Conservation (phyloP, 352 stramenopile genomes). For the Saprolegnia parasitica region DNA sequence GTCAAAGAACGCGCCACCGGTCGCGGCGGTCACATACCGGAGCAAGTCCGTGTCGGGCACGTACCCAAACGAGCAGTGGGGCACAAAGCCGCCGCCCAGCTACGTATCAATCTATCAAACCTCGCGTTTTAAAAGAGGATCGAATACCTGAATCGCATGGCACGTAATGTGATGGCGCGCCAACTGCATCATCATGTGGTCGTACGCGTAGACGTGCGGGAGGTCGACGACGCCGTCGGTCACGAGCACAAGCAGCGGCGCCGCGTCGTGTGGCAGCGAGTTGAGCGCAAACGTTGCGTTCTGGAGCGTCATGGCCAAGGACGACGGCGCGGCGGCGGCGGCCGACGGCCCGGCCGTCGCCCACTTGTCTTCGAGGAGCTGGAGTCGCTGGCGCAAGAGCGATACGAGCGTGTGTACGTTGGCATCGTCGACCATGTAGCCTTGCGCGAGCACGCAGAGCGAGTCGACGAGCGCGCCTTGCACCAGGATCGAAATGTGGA, state of each 20-base stretch:
- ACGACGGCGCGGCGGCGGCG: constrained; percentile 2
- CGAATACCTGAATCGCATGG: constrained; percentile 56
- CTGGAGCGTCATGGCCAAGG: constrained; percentile 72
- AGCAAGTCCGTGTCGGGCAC: constrained; percentile 78
- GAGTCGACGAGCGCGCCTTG: constrained; percentile 74
- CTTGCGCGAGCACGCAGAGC: constrained; percentile 76
- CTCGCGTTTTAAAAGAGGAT: too few relatives aligned
- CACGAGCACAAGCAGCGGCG: constrained; percentile 76
- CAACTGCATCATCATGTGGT: constrained; percentile 86
- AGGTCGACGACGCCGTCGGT: constrained; percentile 84
- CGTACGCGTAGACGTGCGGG: constrained; percentile 69
- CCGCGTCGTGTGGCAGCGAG: constrained; percentile 66
- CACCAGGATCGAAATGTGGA: constrained; percentile 59
- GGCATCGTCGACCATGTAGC: constrained; percentile 56
- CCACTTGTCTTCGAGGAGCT: constrained; percentile 82
- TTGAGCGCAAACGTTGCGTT: constrained; percentile 84
- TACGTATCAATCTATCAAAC: not conserved
- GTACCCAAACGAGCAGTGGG: constrained; percentile 74
- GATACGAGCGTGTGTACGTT: constrained; percentile 58
- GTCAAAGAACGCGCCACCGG: constrained; percentile 59
- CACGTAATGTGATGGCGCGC: constrained; percentile 83
- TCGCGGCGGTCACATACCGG: constrained; percentile 69
- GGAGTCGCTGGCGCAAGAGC: constrained; percentile 66
- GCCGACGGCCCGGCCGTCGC: constrained; percentile 19
- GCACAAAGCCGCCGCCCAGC: constrained; percentile 50